These are phyloP conservation scores for Cystobasidium ongulense DNA, from an alignment of 768 basidiomycete species.

Conservation along the genomic window DNA sequence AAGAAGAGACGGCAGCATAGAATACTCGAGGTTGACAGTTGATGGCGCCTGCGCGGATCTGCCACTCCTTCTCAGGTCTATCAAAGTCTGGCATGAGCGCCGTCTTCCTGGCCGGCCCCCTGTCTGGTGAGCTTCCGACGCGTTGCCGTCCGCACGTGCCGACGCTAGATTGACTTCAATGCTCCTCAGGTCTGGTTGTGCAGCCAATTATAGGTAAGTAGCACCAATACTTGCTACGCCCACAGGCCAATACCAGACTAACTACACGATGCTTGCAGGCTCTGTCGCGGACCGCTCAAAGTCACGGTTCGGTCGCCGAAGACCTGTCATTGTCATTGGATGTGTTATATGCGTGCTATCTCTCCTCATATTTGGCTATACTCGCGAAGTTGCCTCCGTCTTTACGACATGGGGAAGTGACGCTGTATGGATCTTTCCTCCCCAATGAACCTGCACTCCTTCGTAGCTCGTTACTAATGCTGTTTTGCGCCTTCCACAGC, in stretches of 20 bases:
- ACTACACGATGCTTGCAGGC: neutral
- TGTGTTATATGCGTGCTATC: conserved; percentile 23
- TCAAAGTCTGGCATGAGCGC: conserved; percentile 31
- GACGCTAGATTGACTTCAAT: neutral
- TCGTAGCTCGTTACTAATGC: neutral
- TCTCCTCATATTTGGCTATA: conserved; percentile 27
- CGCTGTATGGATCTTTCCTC: conserved; percentile 14
- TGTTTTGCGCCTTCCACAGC: neutral
- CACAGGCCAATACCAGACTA: neutral
- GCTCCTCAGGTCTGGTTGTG: conserved; percentile 24
- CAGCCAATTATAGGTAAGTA: conserved; percentile 31
- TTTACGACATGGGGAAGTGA: conserved; percentile 6
- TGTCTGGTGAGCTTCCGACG: conserved; percentile 18
- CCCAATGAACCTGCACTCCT: neutral
- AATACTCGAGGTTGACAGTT: no score
- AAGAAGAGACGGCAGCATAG: no score
- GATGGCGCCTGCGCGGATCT: neutral
- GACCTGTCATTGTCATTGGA: conserved; percentile 27
- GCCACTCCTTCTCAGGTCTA: conserved; percentile 6
- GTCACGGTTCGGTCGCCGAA: conserved; percentile 27
- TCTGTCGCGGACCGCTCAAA: conserved; percentile 29
- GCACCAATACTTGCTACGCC: neutral
- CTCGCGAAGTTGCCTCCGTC: conserved; percentile 21
- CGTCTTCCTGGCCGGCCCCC: conserved; percentile 31
- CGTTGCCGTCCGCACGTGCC: neutral